A percentile compares a stretch with the other conserved stretches of the same genome.
Conservation (phyloP, 2,329 filamentous ascomycete genomes). For the Dichotomopilus funicola region DNA sequence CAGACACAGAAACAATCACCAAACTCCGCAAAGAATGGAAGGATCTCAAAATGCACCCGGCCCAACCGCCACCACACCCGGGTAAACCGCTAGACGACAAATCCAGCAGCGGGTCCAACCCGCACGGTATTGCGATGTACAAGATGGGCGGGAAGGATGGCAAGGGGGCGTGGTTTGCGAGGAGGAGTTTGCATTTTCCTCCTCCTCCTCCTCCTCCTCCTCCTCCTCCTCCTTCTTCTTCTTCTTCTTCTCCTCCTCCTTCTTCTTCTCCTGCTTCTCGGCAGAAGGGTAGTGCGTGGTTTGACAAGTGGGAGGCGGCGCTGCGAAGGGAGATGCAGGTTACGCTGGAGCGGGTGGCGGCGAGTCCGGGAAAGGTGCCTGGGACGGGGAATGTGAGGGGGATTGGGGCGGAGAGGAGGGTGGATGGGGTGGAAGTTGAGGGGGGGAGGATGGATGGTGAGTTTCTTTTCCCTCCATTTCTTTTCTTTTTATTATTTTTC, state of each 20-base stretch:
- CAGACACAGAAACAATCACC: slow-evolving; percentile 31
- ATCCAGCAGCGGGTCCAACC: slow-evolving; percentile 39
- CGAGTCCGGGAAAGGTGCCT: slow-evolving; percentile 43
- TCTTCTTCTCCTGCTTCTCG: background rate
- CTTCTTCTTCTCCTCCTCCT: background rate
- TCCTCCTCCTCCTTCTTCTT: slow-evolving; percentile 30
- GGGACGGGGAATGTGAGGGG: slow-evolving; percentile 74
- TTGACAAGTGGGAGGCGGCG: slow-evolving; percentile 50
- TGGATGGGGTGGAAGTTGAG: slow-evolving; percentile 56
- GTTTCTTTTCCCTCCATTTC: too few relatives aligned
- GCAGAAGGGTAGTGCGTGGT: background rate
- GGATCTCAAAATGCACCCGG: slow-evolving; percentile 57
- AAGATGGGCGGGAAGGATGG: slow-evolving; percentile 75
- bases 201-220: slow-evolving; percentile 22
- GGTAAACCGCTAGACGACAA: background rate
- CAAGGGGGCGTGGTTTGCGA: slow-evolving; percentile 82
- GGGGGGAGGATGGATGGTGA: slow-evolving; percentile 45
- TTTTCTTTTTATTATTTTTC: too few relatives aligned
- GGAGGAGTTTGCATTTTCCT: slow-evolving; percentile 65
- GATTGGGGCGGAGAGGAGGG: slow-evolving; percentile 70
- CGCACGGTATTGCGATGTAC: slow-evolving; percentile 68
- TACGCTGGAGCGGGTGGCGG: slow-evolving; percentile 42
- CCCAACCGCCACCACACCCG: slow-evolving; percentile 20
- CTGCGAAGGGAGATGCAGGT: slow-evolving; percentile 75
- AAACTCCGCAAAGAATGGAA: slow-evolving; percentile 81